Percentiles rank a stretch among this genome's conserved stretches.
Evolutionary conservation across 75 land plant genomes (phyloP).

Genomic region (Gnetum montanum): DNA sequence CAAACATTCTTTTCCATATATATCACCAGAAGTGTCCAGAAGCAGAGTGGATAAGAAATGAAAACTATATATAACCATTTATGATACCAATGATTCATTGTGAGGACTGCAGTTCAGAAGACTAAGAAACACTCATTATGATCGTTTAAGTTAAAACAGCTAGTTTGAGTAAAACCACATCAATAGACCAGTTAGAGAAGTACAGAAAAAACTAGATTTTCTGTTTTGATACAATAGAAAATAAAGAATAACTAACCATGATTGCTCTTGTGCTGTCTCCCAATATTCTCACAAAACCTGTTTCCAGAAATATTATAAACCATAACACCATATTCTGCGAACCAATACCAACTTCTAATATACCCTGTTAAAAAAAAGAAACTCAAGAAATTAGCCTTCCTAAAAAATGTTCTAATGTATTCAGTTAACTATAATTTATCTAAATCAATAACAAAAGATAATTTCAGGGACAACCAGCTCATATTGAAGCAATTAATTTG

Average conservation of each 20-base stretch:
- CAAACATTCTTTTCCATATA: too few species aligned
- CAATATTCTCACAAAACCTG: conserved; percentile 94
- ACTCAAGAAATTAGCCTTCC: neutral
- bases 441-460: neutral
- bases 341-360: conserved; percentile 95
- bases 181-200: too few species aligned
- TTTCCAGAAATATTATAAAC: conserved; percentile 88
- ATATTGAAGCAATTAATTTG: neutral
- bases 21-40: too few species aligned
- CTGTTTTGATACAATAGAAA: too few species aligned
- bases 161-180: too few species aligned
- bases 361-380: conserved; percentile 44
- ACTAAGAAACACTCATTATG: too few species aligned
- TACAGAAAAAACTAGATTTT: too few species aligned
- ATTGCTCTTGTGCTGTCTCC: conserved; percentile 97
- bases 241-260: conserved; percentile 63
- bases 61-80: too few species aligned
- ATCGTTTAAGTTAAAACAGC: too few species aligned
- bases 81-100: too few species aligned
- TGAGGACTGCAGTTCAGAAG: too few species aligned
- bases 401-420: neutral
- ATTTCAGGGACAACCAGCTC: neutral
- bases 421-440: neutral
- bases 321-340: conserved; percentile 75
- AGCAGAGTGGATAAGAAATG: too few species aligned